Conservation (phyloP, 768 basidiomycete genomes). For the Leccinum variicolor region DNA sequence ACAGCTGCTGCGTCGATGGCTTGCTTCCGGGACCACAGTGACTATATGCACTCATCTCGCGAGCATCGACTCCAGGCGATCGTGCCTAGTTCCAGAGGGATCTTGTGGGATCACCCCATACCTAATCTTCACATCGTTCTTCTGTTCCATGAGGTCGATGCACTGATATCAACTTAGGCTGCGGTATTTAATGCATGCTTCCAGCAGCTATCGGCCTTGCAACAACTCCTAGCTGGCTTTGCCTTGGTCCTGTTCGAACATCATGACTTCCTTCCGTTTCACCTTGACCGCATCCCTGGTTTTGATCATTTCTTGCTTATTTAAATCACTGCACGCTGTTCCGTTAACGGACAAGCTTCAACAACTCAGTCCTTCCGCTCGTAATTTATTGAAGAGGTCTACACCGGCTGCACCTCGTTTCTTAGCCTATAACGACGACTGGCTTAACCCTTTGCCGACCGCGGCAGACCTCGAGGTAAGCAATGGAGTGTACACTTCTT, state of each 20-base stretch:
- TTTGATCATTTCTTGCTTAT: slow-evolving; percentile 2
- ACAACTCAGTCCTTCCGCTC: slow-evolving; percentile 20
- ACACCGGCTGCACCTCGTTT: slow-evolving; percentile 48
- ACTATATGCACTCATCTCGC: slow-evolving; percentile 1
- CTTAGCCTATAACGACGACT: slow-evolving; percentile 39
- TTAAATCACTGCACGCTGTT: slow-evolving; percentile 8
- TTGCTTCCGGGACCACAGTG: slow-evolving; percentile 1
- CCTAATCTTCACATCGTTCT: slow-evolving; percentile 1
- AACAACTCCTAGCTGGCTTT: background rate
- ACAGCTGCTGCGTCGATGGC: background rate
- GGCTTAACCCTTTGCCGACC: slow-evolving; percentile 42
- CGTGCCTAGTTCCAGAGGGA: background rate
- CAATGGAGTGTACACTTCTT: background rate
- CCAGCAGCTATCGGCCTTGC: background rate
- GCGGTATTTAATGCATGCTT: slow-evolving; percentile 18
- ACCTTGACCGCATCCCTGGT: slow-evolving; percentile 1
- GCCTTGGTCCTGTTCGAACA: background rate
- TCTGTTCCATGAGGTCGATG: slow-evolving; percentile 5
- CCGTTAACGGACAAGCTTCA: slow-evolving; percentile 24
- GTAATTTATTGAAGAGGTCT: slow-evolving; percentile 17
- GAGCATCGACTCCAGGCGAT: background rate
- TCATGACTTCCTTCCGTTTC: slow-evolving; percentile 16
- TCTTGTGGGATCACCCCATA: background rate
- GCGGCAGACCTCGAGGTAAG: slow-evolving; percentile 42
- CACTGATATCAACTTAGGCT: background rate